Conservation (phyloP, 2,329 filamentous ascomycete genomes). For the Fusarium dlaminii region DNA sequence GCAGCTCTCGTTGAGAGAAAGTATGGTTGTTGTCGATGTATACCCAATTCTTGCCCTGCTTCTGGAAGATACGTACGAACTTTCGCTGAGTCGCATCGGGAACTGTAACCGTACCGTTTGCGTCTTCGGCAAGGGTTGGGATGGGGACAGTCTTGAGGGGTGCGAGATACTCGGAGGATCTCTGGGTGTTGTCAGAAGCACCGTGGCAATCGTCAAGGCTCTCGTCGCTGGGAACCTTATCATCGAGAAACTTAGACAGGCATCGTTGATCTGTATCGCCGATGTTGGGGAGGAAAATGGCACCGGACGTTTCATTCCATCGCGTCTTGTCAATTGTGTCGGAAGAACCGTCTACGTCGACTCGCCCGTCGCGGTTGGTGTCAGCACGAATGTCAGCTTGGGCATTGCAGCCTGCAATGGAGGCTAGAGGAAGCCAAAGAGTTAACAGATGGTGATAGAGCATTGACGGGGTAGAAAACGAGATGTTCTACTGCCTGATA, state of each 20-base stretch:
- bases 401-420: too few relatives aligned
- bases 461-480: too few relatives aligned
- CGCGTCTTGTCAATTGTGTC: conserved; percentile 36
- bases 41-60: conserved; percentile 35
- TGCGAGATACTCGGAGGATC: conserved; percentile 43
- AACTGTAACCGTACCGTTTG: conserved; percentile 18
- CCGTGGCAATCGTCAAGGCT: conserved; percentile 46
- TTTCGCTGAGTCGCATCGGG: neutral
- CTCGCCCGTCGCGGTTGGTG: conserved; percentile 47
- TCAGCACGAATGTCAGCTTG: conserved; percentile 42
- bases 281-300: conserved; percentile 50
- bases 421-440: too few relatives aligned
- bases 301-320: conserved; percentile 40
- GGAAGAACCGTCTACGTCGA: conserved; percentile 30
- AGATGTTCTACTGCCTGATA: too few relatives aligned
- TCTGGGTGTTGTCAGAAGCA: conserved; percentile 45
- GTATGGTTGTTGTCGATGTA: conserved; percentile 34
- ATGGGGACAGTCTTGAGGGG: conserved; percentile 45
- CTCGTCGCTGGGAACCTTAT: conserved; percentile 10
- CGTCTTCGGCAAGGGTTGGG: neutral
- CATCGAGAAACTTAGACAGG: neutral
- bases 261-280: conserved; percentile 46
- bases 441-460: too few relatives aligned
- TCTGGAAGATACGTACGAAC: conserved; percentile 42
- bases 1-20: conserved; percentile 43